A percentile compares a stretch with the other conserved stretches of the same genome.
Evolutionary conservation across 1,139 yeast species (phyloP).

Genomic region (Yamadazyma epiphylla): DNA sequence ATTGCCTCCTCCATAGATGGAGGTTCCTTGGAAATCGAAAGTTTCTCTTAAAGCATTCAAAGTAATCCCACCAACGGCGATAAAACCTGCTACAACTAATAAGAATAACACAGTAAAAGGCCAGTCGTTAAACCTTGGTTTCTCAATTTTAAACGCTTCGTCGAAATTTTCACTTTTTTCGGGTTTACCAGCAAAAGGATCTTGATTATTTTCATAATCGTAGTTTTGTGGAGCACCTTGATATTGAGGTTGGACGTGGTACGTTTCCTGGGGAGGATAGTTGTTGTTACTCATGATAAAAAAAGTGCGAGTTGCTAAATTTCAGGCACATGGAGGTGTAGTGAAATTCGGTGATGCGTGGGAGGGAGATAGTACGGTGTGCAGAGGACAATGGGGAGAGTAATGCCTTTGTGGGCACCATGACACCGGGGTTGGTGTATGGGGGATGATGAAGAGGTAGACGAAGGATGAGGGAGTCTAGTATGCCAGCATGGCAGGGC

Average conservation of each 20-base stretch:
- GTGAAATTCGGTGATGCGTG: no score
- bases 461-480: no score
- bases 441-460: no score
- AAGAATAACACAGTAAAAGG: conserved; percentile 65
- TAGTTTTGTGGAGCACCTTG: conserved; percentile 5
- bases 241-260: conserved; percentile 3
- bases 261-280: conserved; percentile 3
- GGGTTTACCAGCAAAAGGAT: conserved; percentile 29
- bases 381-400: no score
- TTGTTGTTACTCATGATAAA: background rate
- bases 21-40: conserved; percentile 55
- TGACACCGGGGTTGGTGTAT: no score
- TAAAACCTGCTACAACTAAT: conserved; percentile 61
- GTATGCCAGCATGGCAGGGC: no score
- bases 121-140: conserved; percentile 70
- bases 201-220: conserved; percentile 21
- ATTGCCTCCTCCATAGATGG: conserved; percentile 54
- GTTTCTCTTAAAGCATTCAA: conserved; percentile 59
- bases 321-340: no score
- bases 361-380: no score
- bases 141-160: conserved; percentile 61
- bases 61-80: conserved; percentile 67
- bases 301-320: background rate
- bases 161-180: conserved; percentile 45
- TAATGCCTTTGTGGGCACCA: no score